A percentile compares a stretch with the other conserved stretches of the same genome.
phyloP scores from a whole-genome alignment of 768 basidiomycete species.

The Hemileccinum rubropunctum region DNA sequence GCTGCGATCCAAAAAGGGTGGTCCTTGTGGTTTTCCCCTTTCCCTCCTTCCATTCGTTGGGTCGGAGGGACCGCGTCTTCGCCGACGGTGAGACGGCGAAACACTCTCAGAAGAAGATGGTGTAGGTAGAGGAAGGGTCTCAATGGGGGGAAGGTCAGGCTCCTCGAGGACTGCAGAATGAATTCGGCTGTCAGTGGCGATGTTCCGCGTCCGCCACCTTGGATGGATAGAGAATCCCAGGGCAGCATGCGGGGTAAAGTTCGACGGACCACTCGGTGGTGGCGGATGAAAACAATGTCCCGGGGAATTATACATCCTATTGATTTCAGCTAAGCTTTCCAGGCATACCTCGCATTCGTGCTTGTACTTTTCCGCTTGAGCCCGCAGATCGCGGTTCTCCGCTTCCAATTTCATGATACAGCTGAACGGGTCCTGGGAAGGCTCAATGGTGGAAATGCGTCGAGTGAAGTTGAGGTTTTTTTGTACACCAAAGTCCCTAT shows the following conservation, averaged over 20 bases:
- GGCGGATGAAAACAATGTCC: background rate
- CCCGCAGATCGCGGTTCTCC: slow-evolving; percentile 13
- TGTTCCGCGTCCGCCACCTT: slow-evolving; percentile 14
- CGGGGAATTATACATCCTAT: slow-evolving; percentile 3
- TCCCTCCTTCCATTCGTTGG: slow-evolving; percentile 2
- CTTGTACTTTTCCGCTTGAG: slow-evolving; percentile 5
- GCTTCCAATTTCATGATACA: slow-evolving; percentile 20
- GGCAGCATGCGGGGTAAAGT: background rate
- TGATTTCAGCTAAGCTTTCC: slow-evolving; percentile 12
- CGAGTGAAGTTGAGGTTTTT: slow-evolving; percentile 22
- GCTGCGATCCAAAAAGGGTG: background rate
- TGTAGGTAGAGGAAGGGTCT: slow-evolving; percentile 8
- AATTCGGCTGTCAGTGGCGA: background rate
- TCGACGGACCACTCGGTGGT: background rate
- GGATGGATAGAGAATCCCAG: slow-evolving; percentile 13
- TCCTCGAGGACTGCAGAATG: slow-evolving; percentile 1
- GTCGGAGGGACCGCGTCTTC: slow-evolving; percentile 2
- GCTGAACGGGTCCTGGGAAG: slow-evolving; percentile 3
- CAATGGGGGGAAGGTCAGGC: slow-evolving; percentile 15
- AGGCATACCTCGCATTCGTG: slow-evolving; percentile 5
- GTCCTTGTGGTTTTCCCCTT: background rate
- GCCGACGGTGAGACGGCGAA: slow-evolving; percentile 1
- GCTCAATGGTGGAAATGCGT: background rate
- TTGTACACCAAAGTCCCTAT: slow-evolving; percentile 26
- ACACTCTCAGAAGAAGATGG: slow-evolving; percentile 9